Evolutionary conservation across 331 rosid species (phyloP), one percentile per base, ranked within the genome.

Genomic region (Malus hybrid): DNA sequence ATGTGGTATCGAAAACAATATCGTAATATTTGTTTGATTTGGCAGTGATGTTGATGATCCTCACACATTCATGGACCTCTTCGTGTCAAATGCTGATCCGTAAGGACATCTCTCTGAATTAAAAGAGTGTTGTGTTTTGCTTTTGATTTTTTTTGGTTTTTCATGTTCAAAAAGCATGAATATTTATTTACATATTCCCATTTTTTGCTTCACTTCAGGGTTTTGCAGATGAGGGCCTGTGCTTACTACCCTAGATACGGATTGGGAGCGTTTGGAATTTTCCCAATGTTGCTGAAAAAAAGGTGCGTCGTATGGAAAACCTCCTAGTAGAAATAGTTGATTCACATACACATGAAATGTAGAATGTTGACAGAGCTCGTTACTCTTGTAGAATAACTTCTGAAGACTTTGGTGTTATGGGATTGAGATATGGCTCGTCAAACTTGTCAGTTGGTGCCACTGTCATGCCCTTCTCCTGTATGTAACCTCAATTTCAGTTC

Each of bases 31-130:
- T 56, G 7, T 22, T 74, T 70, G 52, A 7, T 79, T 78, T 13
- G 76, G 78, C 93, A 94, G 99, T 75, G 93, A 92, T 78, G 67
- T 89, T 86, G 82, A 83, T 70, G 99, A 94, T 82, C 96, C 99
- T 62, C 93, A 92, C 77, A 91, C 97, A 48, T 94, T 92, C 66
- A 16, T 90, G 76, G 99, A 94, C 89, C 91, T 94, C 76, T 94
- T 70, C n/a, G 97, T 89, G 65, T 94, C 97, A 0, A 88, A 81
- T 36, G 52, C 88, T 73, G 87, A 94, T 79, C 97, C 91, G 99
- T 92, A 87, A 94, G 97, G 36, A 64, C 82, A 48, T 80, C 71
- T 44, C 15, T 72, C 78, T 79, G 32, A 72, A 83, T 62, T 74
- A 60, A 46, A 79, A 39, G 52, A 36, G 66, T 30, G 15, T 70